phyloP scores from a whole-genome alignment of 139 green algal genomes.

The Micractinium sp. region DNA sequence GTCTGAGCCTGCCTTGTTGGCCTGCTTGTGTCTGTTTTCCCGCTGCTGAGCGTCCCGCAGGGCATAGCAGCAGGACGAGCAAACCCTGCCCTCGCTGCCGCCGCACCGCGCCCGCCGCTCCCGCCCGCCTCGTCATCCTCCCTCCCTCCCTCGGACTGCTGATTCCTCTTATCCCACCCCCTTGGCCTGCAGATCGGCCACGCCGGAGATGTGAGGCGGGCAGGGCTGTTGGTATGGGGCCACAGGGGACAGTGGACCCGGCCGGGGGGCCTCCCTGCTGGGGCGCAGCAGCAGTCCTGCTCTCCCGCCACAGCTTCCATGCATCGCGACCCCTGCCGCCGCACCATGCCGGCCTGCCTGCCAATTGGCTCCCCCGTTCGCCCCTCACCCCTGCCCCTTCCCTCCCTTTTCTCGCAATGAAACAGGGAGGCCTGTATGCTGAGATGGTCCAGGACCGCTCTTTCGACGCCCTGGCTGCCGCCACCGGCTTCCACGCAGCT shows the following conservation, averaged over 20 bases:
- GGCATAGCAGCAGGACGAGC: background rate
- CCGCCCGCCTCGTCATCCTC: background rate
- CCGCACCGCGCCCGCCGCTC: background rate
- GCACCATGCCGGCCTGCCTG: no score
- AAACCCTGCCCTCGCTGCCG: background rate
- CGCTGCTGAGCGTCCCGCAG: background rate
- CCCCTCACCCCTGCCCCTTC: no score
- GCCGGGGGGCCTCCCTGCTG: no score
- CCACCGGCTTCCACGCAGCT: conserved; percentile 29
- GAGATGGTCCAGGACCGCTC: conserved; percentile 62
- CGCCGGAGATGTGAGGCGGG: conserved; percentile 47
- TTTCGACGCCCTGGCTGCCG: conserved; percentile 53
- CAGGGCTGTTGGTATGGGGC: no score
- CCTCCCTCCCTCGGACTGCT: background rate
- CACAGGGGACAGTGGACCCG: no score
- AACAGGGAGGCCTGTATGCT: conserved; percentile 57
- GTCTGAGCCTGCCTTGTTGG: background rate
- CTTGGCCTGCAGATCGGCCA: conserved; percentile 52
- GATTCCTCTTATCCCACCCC: background rate
- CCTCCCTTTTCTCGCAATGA: no score
- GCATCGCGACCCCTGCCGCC: no score
- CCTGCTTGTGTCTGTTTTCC: background rate
- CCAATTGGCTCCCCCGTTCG: no score
- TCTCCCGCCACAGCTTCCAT: no score
- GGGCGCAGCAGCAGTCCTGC: no score